Evolutionary conservation across 345 rosid species (phyloP), one percentile per base, ranked within the genome.

Genomic region (Eucalyptus shirleyi): DNA sequence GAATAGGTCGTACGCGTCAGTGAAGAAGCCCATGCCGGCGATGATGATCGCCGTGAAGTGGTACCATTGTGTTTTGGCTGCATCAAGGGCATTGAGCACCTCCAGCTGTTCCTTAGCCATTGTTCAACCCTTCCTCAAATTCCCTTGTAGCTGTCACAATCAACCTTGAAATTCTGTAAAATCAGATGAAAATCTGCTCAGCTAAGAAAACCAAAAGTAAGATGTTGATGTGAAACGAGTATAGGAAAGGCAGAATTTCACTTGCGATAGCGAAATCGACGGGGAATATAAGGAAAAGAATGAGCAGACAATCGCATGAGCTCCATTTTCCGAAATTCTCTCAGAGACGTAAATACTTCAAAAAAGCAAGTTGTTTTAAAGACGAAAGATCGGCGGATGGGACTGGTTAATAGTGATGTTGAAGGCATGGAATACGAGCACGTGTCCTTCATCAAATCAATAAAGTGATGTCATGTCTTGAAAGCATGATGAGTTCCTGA

Each of bases 41-140:
- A 62, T 62, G 32, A 62, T 7, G 0, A 62, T 62, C 0, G 69
- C 32, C 32, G 69, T 62, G 69, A 62, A 62, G 32, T 62, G 69
- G 69, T 62, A 62, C 69, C 69, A 62, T 62, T 62, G 69, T 13
- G 69, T 62, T 30, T 62, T 62, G 69, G 69, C 69, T 28, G 34
- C 69, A 28, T 62, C 69, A 30, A 62, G 69, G 69, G 69, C 69
- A 30, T 30, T 62, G 69, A 62, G 69, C 69, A 62, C 69, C 34
- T 62, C 32, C 34, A 62, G 34, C 32, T 62, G 69, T 9, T 82
- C 87, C 28, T 72, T 56, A 60, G 93, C 91, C 96, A 94, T 94
- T 17, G 65, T 12, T 56, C 30, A 40, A 16, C 40, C 42, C 10
- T 23, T 86, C 40, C 88, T 40, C 17, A 40, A 77, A 23, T 77